A percentile compares a stretch with the other conserved stretches of the same genome.
These are phyloP conservation scores for Malus hybrid DNA, from an alignment of 331 rosid genomes.

Conservation along the genomic window DNA sequence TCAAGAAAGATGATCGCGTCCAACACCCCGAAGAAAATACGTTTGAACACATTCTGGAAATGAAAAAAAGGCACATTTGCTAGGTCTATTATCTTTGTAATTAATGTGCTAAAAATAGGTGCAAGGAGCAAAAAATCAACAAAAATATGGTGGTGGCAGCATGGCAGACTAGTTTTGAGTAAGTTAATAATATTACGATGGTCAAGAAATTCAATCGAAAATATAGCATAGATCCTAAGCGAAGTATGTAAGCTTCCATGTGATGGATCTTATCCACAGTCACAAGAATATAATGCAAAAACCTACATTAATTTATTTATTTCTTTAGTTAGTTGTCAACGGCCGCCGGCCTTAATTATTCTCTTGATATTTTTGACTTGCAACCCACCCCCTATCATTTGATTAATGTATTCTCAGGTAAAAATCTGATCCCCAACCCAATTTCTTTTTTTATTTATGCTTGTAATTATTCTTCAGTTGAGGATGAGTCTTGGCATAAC, in stretches of 20 bases:
- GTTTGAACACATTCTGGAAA: too few species aligned
- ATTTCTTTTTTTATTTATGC: neutral
- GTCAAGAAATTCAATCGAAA: neutral
- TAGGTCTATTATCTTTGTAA: too few species aligned
- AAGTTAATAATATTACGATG: neutral
- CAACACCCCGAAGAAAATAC: too few species aligned
- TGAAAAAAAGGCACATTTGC: too few species aligned
- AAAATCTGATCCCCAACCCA: neutral
- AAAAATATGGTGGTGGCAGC: neutral
- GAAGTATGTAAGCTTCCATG: neutral
- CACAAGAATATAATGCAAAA: neutral
- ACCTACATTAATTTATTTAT: neutral
- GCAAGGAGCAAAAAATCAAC: too few species aligned
- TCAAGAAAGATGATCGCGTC: too few species aligned
- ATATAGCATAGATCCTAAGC: neutral
- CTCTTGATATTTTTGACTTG: neutral
- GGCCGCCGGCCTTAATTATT: neutral
- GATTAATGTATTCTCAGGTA: too few species aligned
- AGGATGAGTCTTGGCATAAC: too few species aligned
- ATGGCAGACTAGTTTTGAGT: neutral
- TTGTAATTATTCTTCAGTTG: too few species aligned
- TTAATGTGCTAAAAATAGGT: too few species aligned
- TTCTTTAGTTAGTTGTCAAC: neutral
- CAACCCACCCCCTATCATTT: neutral
- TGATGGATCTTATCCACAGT: neutral